Evolutionary conservation across 176 grass and related monocot species (phyloP).

Genomic region (Rhynchospora pubera): DNA sequence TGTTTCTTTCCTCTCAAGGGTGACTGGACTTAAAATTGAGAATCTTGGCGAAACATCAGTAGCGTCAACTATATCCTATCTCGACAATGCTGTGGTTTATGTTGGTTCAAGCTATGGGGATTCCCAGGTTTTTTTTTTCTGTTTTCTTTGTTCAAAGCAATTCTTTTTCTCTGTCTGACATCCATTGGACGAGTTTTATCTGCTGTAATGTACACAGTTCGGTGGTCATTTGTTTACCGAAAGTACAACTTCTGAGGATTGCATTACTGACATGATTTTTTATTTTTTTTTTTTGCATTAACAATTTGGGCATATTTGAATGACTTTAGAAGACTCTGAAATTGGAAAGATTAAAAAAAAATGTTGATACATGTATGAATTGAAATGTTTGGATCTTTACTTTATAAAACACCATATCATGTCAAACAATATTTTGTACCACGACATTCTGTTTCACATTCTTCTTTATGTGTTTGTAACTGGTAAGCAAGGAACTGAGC

Average conservation of each 20-base stretch:
- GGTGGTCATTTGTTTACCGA: neutral
- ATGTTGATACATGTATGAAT: neutral
- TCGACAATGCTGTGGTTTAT: conserved; percentile 96
- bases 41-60: conserved; percentile 89
- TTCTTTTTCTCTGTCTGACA: neutral
- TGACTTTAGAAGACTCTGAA: neutral
- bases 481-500: neutral
- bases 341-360: neutral
- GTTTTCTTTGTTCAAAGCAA: neutral
- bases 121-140: conserved; percentile 57
- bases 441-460: neutral
- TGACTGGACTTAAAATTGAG: conserved; percentile 96
- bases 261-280: too few relatives aligned
- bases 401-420: neutral
- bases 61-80: conserved; percentile 94
- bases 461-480: neutral
- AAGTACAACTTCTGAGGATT: neutral
- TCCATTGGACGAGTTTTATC: neutral
- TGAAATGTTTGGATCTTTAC: neutral
- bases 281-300: too few relatives aligned
- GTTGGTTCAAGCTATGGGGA: conserved; percentile 97
- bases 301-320: neutral
- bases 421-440: neutral
- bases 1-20: conserved; percentile 42
- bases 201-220: neutral